A percentile compares a stretch with the other conserved stretches of the same genome.
Evolutionary conservation across 2,329 filamentous ascomycete genomes (phyloP).

Genomic region (Alternaria brassicicola): DNA sequence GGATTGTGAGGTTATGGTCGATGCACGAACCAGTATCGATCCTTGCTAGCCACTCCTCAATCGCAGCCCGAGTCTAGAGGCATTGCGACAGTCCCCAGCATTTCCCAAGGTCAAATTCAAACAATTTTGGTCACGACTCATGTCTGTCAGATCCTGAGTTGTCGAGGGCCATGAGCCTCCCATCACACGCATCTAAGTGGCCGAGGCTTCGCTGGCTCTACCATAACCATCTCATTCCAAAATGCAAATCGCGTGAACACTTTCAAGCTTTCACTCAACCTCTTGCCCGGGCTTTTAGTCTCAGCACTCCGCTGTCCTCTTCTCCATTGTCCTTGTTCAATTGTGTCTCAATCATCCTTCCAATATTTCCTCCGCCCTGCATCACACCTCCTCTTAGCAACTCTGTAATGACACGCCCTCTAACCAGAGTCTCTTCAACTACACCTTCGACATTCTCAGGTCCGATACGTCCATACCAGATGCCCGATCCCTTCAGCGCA

Average conservation of each 20-base stretch:
- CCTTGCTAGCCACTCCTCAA: background rate
- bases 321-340: constrained; percentile 39
- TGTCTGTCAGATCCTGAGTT: background rate
- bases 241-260: background rate
- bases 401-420: constrained; percentile 71
- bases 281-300: constrained; percentile 25
- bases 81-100: background rate
- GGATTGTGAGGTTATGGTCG: background rate
- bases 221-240: background rate
- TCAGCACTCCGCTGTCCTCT: constrained; percentile 31
- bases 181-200: background rate
- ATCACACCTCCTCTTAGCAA: constrained; percentile 73
- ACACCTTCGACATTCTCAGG: constrained; percentile 78
- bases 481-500: constrained; percentile 70
- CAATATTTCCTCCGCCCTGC: constrained; percentile 32
- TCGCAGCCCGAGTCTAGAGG: background rate
- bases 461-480: constrained; percentile 84
- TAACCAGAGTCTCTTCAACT: constrained; percentile 70
- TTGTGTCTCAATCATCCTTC: constrained; percentile 37
- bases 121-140: background rate
- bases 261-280: background rate
- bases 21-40: background rate
- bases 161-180: background rate
- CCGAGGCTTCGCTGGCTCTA: background rate
- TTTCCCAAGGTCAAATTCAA: background rate